Evolutionary conservation across 129 eudicot species (phyloP), one percentile per base, ranked within the genome.

Genomic region (Kitagawia praeruptora): DNA sequence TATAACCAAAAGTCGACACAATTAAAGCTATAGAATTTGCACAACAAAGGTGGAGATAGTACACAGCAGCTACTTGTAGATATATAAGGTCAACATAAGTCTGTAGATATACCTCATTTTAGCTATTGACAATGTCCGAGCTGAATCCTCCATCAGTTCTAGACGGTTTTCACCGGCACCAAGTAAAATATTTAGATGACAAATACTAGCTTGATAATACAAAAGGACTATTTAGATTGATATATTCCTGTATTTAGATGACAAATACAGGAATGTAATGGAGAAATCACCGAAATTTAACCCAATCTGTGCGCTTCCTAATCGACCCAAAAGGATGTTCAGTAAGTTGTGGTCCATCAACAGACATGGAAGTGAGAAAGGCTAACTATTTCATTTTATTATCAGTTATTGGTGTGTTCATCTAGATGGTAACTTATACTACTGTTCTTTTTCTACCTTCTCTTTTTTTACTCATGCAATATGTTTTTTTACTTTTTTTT

Each of bases 341-440:
- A 88, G 97, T 87, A 95, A 89, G 89, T 81, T 95, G 75, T 95
- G 96, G 97, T 86, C 96, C 23, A 86, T 82, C 47, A 89, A 81
- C 85, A 94, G 89, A 85, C 87, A 85, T 76, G 69, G 84, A 67
- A 86, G 83, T 74, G 89, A 91, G 80, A 89, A 80, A 84, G 76
- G 78, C 56, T 87, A 77, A 84, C 51, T 54, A 66, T 41, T 39
- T 70, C 54, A 39, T 66, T 78, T 78, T 69, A 70, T 73, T 44
- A 77, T 27, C 27, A 13, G 54, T 67, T 67, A 73, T 4, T 74
- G 58, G 77, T 8, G 42, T 23, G 61, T 44, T 69, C 39, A 46
- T 9, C 51, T 38, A 41, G 75, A 56, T 77, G 86, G 83, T 81
- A 89, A 80, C 75, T 70, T 73, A 76, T 80, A 49, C 85, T 78